Evolutionary conservation across 2,329 filamentous ascomycete genomes (phyloP).

Genomic region (Aureobasidium namibiae): DNA sequence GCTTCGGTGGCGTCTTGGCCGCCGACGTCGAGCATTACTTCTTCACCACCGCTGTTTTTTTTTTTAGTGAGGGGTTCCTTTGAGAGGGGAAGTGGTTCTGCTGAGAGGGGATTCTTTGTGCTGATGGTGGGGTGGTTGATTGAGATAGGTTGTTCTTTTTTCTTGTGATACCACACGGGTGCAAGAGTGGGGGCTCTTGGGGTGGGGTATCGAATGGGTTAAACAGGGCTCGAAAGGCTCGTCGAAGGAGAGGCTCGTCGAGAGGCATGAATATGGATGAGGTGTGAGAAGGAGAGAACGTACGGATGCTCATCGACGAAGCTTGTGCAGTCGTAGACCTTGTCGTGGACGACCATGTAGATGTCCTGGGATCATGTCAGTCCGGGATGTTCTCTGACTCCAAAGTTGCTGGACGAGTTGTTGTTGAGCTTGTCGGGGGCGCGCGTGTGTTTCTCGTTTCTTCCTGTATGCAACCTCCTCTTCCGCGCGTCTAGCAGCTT

Average conservation of each 20-base stretch:
- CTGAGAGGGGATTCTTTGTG: background rate
- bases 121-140: background rate
- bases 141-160: background rate
- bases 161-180: background rate
- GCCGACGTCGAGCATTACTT: constrained; percentile 91
- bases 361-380: constrained; percentile 48
- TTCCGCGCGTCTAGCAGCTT: background rate
- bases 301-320: constrained; percentile 98
- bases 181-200: constrained; percentile 13
- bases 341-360: constrained; percentile 87
- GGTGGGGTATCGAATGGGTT: background rate
- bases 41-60: constrained; percentile 78
- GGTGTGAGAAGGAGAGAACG: constrained; percentile 28
- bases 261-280: background rate
- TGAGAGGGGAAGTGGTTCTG: background rate
- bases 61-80: constrained; percentile 7
- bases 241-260: no score
- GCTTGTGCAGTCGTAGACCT: constrained; percentile 82
- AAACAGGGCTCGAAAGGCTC: background rate
- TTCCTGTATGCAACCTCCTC: background rate
- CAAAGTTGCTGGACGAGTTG: background rate
- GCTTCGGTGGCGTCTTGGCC: constrained; percentile 96
- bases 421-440: background rate
- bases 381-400: background rate
- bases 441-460: background rate